These are phyloP conservation scores for Clonostachys byssicola DNA, from an alignment of 2,329 filamentous ascomycete genomes.

Conservation along the genomic window DNA sequence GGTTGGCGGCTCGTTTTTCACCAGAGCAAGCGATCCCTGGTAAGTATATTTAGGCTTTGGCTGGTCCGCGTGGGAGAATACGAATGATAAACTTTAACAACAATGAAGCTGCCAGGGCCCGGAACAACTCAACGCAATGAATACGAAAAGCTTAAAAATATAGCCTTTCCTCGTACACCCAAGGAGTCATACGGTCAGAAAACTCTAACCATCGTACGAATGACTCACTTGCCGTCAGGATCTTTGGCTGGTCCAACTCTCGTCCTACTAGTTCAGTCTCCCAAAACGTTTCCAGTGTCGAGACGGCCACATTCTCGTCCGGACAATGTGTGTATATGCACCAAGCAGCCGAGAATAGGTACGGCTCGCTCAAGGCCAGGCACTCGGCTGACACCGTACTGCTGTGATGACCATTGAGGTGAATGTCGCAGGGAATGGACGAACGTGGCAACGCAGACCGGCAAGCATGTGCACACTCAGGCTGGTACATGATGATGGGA, in stretches of 20 bases:
- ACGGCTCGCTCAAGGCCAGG: slow-evolving; percentile 9
- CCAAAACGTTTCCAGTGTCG: slow-evolving; percentile 12
- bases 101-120: no score
- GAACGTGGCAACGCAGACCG: slow-evolving; percentile 29
- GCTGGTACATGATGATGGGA: slow-evolving; percentile 54
- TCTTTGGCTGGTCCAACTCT: slow-evolving; percentile 3
- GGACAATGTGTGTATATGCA: slow-evolving; percentile 10
- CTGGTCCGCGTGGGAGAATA: no score
- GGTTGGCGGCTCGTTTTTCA: background rate
- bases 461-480: slow-evolving; percentile 57
- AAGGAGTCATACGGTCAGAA: no score
- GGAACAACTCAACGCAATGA: no score
- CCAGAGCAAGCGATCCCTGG: slow-evolving; percentile 3
- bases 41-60: slow-evolving; percentile 7
- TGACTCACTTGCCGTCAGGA: no score
- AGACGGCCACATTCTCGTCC: background rate
- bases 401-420: slow-evolving; percentile 1
- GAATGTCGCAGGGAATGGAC: slow-evolving; percentile 4
- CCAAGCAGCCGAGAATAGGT: slow-evolving; percentile 11
- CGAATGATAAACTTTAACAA: no score
- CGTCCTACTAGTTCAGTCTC: slow-evolving; percentile 6
- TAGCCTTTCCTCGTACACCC: no score
- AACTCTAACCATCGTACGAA: no score
- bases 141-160: no score
- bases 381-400: slow-evolving; percentile 5